Evolutionary conservation across 2,329 filamentous ascomycete species (phyloP), one percentile per base, ranked within the genome.

Genomic region (Colletotrichum filicis): DNA sequence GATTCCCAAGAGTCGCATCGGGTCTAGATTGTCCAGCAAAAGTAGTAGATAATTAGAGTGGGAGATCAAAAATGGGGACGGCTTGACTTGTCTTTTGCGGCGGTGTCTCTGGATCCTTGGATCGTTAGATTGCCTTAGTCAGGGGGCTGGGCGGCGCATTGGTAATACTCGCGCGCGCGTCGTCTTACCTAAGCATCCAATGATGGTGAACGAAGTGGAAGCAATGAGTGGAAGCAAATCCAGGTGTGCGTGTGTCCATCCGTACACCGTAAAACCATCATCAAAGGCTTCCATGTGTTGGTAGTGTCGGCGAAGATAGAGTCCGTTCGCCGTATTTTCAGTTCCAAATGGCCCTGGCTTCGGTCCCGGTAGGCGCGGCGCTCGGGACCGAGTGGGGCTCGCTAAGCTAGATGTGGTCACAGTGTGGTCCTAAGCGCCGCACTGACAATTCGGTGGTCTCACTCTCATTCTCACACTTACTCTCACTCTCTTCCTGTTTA

Each of bases 341-440:
- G 8, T 32, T 14, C 30, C 26, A 19, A 19, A 16, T 49, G 26
- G 55, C 26, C 59, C 59, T 59, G 26, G 66, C 9, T 19, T 56
- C 66, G 66, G 53, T 24, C 26, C 59, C 59, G 66, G 52, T 49
- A 53, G 8, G 26, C 32, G n/a, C 32, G 49, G 56, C 56, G 56
- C 35, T 35, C 66, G 60, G 66, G 26, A 57, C 56, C 60, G 42
- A 32, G 66, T 56, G 70, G 66, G 60, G 22, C 53, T 11, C 61
- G 14, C 12, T 60, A 57, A 26, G 5, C n/a, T 58, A 22, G 55
- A 62, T 30, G 16, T 26, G 16, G 32, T 30, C 24, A 66, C 71
- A 71, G 71, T 71, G 61, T 49, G 60, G 56, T 56, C 46, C 61
- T 73, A 71, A 57, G 32, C 52, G 42, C 56, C 67, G 49, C 66